Base-by-base conservation (phyloP, 1,139 yeast species). In the Debaryomyces udenii region DNA sequence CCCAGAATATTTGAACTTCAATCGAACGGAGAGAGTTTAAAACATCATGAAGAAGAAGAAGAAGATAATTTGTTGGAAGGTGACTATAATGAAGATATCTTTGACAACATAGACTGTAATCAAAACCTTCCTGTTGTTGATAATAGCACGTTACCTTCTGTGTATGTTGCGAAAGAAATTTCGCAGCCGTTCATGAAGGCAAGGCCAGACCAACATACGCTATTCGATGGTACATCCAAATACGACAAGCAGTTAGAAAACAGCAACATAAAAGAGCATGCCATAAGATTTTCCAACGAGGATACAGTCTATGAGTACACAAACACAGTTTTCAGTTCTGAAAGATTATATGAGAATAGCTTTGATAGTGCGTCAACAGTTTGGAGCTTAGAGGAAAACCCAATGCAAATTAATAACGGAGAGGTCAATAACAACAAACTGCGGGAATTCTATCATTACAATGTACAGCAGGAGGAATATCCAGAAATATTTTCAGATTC, bases 131-230 rank as follows among this genome's bases (percentile, higher is more conserved):
- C 30, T n/a, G 13, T 18, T 3, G 13, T 26, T 7, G 37, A 26
- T 34, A 26, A 18, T n/a, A 15, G 20, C 10, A 34, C 37, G n/a
- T 34, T 34, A 16, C 37, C 37, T 14, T 34, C 37, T 16, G 18
- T 27, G 23, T 34, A 26, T 16, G 30, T 34, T 4, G 16, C 23
- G 17, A 34, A 34, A 15, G 37, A 34, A 26, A 34, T 34, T 34
- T 34, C 37, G 37, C 37, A 34, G 37, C 37, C 37, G 24, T 7
- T 23, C 26, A 23, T 26, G 10, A 14, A 20, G 13, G 27, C 7
- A 7, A 18, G 17, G 16, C 11, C 30, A 6, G 27, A 16, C 26
- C 30, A 18, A 16, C 29, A 15, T 6, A 23, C 28, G 13, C 18
- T 34, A 14, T 18, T 34, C 24, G 37, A 34, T 3, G 24, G 37